phyloP scores from a whole-genome alignment of 2,329 filamentous ascomycete species.

The Alternaria arborescens region DNA sequence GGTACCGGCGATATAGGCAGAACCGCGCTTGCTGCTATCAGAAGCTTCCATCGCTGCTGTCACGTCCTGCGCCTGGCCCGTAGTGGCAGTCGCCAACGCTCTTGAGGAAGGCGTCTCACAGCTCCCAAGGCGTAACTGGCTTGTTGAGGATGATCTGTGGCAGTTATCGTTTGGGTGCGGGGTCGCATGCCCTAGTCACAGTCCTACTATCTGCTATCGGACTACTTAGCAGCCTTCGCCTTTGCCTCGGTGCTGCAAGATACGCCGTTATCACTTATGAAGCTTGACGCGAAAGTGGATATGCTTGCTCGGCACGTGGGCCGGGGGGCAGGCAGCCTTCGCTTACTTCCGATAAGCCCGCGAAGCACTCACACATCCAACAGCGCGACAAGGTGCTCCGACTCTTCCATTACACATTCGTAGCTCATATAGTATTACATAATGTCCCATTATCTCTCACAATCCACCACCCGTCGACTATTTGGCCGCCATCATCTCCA shows the following conservation, averaged over 20 bases:
- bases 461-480: neutral
- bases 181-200: neutral
- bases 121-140: neutral
- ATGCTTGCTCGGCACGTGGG: neutral
- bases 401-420: neutral
- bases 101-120: neutral
- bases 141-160: constrained; percentile 7
- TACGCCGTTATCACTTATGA: neutral
- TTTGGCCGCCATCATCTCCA: constrained; percentile 41
- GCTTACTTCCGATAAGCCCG: neutral
- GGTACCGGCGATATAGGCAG: constrained; percentile 10
- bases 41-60: neutral
- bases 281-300: constrained; percentile 1
- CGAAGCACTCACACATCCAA: neutral
- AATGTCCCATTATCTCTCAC: neutral
- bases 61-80: neutral
- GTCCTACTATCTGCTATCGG: neutral
- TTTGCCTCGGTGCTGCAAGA: constrained; percentile 2
- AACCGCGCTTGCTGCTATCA: constrained; percentile 3
- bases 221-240: neutral
- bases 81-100: neutral
- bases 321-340: neutral
- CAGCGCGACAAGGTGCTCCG: neutral
- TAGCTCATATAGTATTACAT: neutral
- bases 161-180: constrained; percentile 3